phyloP scores from a whole-genome alignment of 352 stramenopile genomes.

The Elongisporangium prolatum region DNA sequence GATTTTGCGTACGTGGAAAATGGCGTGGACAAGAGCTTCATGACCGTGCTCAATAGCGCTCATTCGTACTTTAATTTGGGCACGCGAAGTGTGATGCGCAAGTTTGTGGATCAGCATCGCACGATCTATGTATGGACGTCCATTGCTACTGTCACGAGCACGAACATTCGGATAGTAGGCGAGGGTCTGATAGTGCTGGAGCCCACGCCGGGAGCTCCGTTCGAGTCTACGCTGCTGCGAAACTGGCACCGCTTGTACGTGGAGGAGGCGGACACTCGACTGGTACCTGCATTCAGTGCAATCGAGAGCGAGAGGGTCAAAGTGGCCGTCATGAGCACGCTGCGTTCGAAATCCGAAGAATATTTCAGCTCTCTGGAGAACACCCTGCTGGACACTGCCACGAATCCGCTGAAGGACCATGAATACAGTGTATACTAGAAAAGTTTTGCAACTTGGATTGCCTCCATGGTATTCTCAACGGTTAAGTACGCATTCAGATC shows the following conservation, averaged over 20 bases:
- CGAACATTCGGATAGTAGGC: not conserved
- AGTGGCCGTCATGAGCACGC: not conserved
- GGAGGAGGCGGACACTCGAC: not conserved
- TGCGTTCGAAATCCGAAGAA: not conserved
- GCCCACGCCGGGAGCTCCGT: no score
- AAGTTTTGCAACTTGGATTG: no score
- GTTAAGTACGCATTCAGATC: no score
- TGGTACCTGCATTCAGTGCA: not conserved
- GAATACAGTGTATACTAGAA: no score
- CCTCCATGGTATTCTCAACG: no score
- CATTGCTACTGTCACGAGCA: not conserved
- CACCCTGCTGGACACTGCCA: not conserved
- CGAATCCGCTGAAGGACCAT: no score
- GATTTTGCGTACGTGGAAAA: not conserved
- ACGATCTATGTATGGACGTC: not conserved
- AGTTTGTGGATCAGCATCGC: not conserved
- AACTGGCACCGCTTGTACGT: not conserved
- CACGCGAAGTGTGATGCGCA: not conserved
- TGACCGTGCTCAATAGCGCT: not conserved
- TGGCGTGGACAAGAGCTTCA: not conserved
- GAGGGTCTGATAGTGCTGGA: not conserved
- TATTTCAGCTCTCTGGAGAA: not conserved
- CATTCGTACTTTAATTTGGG: not conserved
- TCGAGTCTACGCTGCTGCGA: not conserved
- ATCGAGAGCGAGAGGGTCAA: not conserved